Evolutionary conservation across 805 yeast genomes (phyloP).

Genomic region (Candida patagonica): DNA sequence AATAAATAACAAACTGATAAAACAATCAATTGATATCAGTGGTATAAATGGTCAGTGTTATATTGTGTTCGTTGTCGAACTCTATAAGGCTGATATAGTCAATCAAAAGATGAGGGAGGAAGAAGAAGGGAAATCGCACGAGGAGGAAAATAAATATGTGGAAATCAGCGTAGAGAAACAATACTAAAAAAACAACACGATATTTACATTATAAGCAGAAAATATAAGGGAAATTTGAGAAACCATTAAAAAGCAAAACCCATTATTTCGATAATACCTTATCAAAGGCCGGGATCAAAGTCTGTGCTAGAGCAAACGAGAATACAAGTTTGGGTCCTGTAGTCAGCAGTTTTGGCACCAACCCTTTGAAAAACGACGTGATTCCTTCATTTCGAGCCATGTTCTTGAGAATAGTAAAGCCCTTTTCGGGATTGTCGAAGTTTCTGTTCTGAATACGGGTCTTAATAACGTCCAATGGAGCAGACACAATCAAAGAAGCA

Average conservation of each 20-base stretch:
- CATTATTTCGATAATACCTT: slow-evolving; percentile 35
- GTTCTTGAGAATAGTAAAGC: slow-evolving; percentile 84
- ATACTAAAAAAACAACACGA: background rate
- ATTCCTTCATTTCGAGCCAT: slow-evolving; percentile 89
- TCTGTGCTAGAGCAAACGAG: slow-evolving; percentile 95
- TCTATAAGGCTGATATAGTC: too few relatives aligned
- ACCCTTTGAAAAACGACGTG: slow-evolving; percentile 87
- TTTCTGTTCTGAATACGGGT: slow-evolving; percentile 96
- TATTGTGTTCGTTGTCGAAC: too few relatives aligned
- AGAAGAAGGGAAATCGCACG: background rate
- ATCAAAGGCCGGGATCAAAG: slow-evolving; percentile 94
- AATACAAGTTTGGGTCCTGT: slow-evolving; percentile 98
- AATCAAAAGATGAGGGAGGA: background rate
- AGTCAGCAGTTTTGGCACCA: slow-evolving; percentile 91
- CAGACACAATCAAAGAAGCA: slow-evolving; percentile 91
- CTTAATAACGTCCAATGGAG: slow-evolving; percentile 96
- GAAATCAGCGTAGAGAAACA: background rate
- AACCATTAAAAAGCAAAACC: background rate
- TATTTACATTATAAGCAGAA: background rate
- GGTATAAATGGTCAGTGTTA: too few relatives aligned
- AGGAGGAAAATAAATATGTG: background rate
- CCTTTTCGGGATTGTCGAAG: slow-evolving; percentile 92
- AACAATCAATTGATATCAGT: background rate
- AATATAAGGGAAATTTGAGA: background rate
- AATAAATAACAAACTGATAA: background rate